A percentile compares a stretch with the other conserved stretches of the same genome.
Evolutionary conservation across 2,329 filamentous ascomycete genomes (phyloP).

Genomic region (Aspergillus japonicus): DNA sequence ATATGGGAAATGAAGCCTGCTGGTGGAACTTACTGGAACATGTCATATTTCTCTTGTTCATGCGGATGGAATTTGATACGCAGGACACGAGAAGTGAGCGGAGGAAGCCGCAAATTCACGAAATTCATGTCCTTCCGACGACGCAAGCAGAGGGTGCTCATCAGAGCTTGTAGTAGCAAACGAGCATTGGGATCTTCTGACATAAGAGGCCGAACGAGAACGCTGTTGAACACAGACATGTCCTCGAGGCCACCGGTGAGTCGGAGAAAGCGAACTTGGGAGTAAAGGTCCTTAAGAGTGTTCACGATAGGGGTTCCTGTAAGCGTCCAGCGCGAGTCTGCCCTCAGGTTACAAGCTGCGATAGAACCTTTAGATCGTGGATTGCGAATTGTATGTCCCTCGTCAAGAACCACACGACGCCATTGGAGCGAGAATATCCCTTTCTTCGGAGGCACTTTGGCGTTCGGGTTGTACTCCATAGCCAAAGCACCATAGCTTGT

Average conservation of each 20-base stretch:
- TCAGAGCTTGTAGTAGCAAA: constrained; percentile 69
- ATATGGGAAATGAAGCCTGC: neutral
- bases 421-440: constrained; percentile 67
- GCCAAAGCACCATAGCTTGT: constrained; percentile 79
- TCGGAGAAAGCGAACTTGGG: constrained; percentile 72
- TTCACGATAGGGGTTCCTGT: constrained; percentile 85
- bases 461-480: constrained; percentile 58
- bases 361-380: constrained; percentile 68
- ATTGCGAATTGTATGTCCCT: constrained; percentile 81
- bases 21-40: constrained; percentile 57
- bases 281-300: constrained; percentile 76
- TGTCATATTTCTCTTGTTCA: constrained; percentile 75
- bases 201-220: constrained; percentile 68
- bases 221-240: constrained; percentile 69
- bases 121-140: constrained; percentile 87
- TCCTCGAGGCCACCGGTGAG: constrained; percentile 74
- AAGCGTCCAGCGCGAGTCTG: constrained; percentile 74
- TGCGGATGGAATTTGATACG: constrained; percentile 70
- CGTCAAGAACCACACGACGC: constrained; percentile 77
- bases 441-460: constrained; percentile 46
- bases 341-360: constrained; percentile 65
- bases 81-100: constrained; percentile 75
- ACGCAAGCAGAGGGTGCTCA: constrained; percentile 76
- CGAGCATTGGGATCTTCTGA: constrained; percentile 58
- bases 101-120: constrained; percentile 74